Conservation (phyloP, 208 protist genomes). For the Trypanosoma brucei region DNA sequence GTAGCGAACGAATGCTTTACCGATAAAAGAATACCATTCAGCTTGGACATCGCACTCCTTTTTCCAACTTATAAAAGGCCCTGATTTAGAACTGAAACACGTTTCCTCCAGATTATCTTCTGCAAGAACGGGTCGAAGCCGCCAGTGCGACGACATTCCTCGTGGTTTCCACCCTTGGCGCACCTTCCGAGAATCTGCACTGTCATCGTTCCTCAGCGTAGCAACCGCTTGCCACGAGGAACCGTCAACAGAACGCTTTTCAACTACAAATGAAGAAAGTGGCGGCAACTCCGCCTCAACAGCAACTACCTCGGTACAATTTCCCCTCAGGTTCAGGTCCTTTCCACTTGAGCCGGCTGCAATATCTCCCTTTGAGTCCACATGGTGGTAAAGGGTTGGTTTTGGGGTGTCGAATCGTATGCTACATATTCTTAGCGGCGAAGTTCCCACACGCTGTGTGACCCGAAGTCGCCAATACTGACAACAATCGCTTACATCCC, state of each 20-base stretch:
- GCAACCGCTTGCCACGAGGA: constrained; percentile 48
- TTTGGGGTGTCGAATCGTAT: constrained; percentile 19
- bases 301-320: constrained; percentile 30
- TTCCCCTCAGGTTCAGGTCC: constrained; percentile 10
- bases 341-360: too few relatives aligned
- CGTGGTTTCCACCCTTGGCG: constrained; percentile 32
- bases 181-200: background rate
- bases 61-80: background rate
- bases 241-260: constrained; percentile 66
- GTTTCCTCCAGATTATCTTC: background rate
- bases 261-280: constrained; percentile 41
- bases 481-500: constrained; percentile 26
- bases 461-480: constrained; percentile 52
- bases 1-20: constrained; percentile 17
- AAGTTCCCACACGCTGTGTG: constrained; percentile 17
- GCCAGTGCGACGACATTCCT: constrained; percentile 50
- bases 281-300: constrained; percentile 48
- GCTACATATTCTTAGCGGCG: constrained; percentile 7
- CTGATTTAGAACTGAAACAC: too few relatives aligned
- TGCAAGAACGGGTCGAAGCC: constrained; percentile 30
- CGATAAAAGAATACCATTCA: constrained; percentile 46
- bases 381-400: constrained; percentile 16
- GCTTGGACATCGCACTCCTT: constrained; percentile 5
- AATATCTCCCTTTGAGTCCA: constrained; percentile 3
- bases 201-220: constrained; percentile 27